Conservation (phyloP, 306 rosid genomes). For the Aeschynomene evenia region DNA sequence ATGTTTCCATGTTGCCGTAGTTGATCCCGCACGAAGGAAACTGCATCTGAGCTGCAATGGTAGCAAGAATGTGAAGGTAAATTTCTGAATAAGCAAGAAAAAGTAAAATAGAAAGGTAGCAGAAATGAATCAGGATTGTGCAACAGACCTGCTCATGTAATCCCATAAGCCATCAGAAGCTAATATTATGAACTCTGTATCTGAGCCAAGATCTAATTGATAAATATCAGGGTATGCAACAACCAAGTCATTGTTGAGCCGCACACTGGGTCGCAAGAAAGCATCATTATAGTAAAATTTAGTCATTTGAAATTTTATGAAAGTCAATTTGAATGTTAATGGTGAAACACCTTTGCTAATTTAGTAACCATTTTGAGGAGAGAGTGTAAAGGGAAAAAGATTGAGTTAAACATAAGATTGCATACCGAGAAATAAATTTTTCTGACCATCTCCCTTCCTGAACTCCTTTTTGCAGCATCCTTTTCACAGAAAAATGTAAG, state of each 20-base stretch:
- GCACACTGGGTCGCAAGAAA: conserved; percentile 54
- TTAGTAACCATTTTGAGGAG: not conserved
- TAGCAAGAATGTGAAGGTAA: conserved; percentile 32
- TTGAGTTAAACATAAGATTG: conserved; percentile 28
- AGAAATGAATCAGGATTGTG: conserved; percentile 22
- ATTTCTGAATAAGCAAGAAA: not conserved
- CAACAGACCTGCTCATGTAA: conserved; percentile 75
- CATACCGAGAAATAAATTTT: conserved; percentile 92
- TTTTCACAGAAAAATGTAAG: conserved; percentile 43
- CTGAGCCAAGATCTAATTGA: conserved; percentile 74
- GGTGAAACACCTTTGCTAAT: not conserved
- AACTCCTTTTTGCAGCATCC: conserved; percentile 91
- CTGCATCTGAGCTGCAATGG: conserved; percentile 84
- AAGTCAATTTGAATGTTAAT: conserved; percentile 5
- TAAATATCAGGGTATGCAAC: conserved; percentile 79
- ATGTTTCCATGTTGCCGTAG: conserved; percentile 82
- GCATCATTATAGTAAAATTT: conserved; percentile 14
- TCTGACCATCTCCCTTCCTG: conserved; percentile 85
- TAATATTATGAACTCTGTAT: conserved; percentile 74
- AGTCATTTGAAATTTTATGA: not conserved
- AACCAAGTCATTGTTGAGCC: conserved; percentile 75
- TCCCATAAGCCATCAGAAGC: conserved; percentile 99
- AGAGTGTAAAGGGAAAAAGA: conserved; percentile 16
- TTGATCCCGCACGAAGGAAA: conserved; percentile 75
- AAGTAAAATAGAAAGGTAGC: conserved; percentile 2